phyloP scores from a whole-genome alignment of 495 filamentous ascomycete species.

The Pseudevernia furfuracea region DNA sequence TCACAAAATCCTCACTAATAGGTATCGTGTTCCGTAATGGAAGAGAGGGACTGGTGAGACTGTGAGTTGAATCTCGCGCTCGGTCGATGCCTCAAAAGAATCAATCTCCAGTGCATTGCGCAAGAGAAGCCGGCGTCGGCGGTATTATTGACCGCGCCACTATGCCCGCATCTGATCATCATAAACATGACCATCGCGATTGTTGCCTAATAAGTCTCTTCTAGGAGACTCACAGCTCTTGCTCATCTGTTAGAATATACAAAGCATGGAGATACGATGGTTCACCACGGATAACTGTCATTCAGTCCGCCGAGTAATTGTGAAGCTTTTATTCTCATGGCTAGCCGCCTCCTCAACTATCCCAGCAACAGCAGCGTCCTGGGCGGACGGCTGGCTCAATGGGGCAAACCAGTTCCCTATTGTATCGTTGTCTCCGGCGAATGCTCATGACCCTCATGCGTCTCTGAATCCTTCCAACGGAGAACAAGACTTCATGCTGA shows the following conservation, averaged over 20 bases:
- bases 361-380: conserved; percentile 18
- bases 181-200: neutral
- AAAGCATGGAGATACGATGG: conserved; percentile 10
- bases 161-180: conserved; percentile 4
- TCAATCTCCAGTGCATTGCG: no score
- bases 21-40: no score
- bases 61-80: neutral
- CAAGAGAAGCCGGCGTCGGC: conserved; percentile 6
- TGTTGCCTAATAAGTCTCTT: conserved; percentile 3
- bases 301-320: conserved; percentile 51
- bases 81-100: neutral
- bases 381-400: conserved; percentile 21
- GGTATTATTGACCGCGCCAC: conserved; percentile 1
- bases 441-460: conserved; percentile 34
- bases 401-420: conserved; percentile 30
- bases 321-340: conserved; percentile 53
- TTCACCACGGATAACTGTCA: conserved; percentile 17
- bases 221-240: neutral
- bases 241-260: neutral
- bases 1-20: no score
- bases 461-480: conserved; percentile 30
- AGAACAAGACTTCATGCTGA: conserved; percentile 53
- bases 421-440: conserved; percentile 27
- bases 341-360: conserved; percentile 37
- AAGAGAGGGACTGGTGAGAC: neutral